Conservation (phyloP, 2,329 filamentous ascomycete species). For the Neurospora crassa region DNA sequence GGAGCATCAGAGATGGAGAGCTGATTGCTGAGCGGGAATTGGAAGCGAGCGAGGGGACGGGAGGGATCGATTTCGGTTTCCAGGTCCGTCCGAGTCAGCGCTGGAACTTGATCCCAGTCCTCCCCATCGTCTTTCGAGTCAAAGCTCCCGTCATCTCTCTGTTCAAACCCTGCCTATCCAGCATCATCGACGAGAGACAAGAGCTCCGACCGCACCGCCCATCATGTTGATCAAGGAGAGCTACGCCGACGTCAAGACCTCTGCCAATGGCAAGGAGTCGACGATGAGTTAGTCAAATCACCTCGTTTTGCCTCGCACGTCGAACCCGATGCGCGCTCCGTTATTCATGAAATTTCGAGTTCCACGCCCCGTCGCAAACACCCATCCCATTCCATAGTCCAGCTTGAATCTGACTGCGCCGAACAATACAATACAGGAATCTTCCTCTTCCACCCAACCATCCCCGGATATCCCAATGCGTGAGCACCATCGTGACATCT, state of each 20-base stretch:
- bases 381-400: constrained; percentile 2
- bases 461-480: constrained; percentile 79
- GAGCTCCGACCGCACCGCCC: constrained; percentile 2
- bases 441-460: constrained; percentile 78
- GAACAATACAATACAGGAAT: constrained; percentile 49
- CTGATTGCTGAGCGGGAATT: background rate
- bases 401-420: constrained; percentile 9
- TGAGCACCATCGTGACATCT: constrained; percentile 31
- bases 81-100: too few species aligned
- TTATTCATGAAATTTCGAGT: background rate
- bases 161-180: background rate
- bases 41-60: background rate
- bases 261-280: constrained; percentile 42
- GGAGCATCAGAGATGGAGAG: background rate
- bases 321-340: background rate
- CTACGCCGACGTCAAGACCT: constrained; percentile 39
- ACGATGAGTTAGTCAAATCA: constrained; percentile 36
- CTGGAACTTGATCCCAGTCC: background rate
- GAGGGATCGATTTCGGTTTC: background rate
- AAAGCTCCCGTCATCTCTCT: background rate
- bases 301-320: background rate
- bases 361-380: background rate
- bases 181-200: background rate
- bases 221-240: constrained; percentile 46
- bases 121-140: background rate